These are phyloP conservation scores for Neofusicoccum sp. DNA, from an alignment of 2,329 filamentous ascomycete genomes.

Conservation along the genomic window DNA sequence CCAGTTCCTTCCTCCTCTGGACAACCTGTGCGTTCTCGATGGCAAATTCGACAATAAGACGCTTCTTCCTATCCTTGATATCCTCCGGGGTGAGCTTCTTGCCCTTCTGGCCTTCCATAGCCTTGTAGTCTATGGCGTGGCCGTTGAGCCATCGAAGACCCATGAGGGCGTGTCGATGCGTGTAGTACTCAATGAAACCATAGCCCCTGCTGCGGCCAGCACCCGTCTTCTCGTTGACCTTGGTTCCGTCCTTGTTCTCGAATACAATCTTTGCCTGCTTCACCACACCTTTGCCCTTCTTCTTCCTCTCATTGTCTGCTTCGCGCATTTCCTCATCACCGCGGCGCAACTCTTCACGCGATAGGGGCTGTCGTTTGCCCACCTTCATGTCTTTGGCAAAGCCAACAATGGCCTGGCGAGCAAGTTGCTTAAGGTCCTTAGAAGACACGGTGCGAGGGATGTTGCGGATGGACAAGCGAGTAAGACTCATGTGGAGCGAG, in stretches of 20 bases:
- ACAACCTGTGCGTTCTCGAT: slow-evolving; percentile 98
- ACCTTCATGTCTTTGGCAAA: slow-evolving; percentile 88
- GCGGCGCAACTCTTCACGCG: slow-evolving; percentile 82
- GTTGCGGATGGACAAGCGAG: slow-evolving; percentile 87
- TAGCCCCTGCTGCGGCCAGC: slow-evolving; percentile 87
- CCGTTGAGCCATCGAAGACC: slow-evolving; percentile 92
- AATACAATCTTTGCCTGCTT: slow-evolving; percentile 94
- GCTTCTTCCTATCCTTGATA: slow-evolving; percentile 74
- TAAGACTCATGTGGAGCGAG: slow-evolving; percentile 81
- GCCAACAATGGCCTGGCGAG: slow-evolving; percentile 86
- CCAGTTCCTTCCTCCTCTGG: slow-evolving; percentile 67
- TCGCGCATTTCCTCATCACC: slow-evolving; percentile 77
- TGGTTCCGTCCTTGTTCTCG: slow-evolving; percentile 80
- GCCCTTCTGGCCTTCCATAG: slow-evolving; percentile 47
- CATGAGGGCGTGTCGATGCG: slow-evolving; percentile 92
- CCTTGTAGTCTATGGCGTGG: slow-evolving; percentile 55
- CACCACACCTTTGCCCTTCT: slow-evolving; percentile 82
- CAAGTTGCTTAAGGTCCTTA: slow-evolving; percentile 87
- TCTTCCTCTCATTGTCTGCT: slow-evolving; percentile 74
- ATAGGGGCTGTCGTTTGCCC: slow-evolving; percentile 72
- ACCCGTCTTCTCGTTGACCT: slow-evolving; percentile 72
- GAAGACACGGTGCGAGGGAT: slow-evolving; percentile 78
- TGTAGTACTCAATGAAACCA: slow-evolving; percentile 95
- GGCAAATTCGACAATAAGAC: slow-evolving; percentile 92
- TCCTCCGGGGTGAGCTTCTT: slow-evolving; percentile 42